A percentile compares a stretch with the other conserved stretches of the same genome.
phyloP scores from a whole-genome alignment of 345 rosid species.

The Gossypium mustelinum region DNA sequence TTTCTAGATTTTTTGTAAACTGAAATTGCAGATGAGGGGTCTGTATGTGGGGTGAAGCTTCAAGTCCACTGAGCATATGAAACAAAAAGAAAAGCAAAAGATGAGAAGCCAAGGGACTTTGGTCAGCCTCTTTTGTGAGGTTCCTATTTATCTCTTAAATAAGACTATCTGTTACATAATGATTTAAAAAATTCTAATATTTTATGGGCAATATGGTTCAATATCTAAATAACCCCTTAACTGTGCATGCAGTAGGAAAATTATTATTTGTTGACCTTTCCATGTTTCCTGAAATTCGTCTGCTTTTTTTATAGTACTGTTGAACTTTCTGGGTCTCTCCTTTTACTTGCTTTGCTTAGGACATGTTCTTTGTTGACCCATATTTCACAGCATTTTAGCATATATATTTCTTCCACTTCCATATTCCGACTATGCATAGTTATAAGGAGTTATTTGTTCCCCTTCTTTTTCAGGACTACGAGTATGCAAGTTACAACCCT shows the following conservation, averaged over 20 bases:
- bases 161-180: neutral
- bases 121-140: conserved; percentile 17
- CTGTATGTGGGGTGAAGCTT: conserved; percentile 18
- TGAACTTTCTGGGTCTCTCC: neutral
- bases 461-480: conserved; percentile 61
- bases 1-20: conserved; percentile 11
- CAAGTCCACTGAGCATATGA: conserved; percentile 12
- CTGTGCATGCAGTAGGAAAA: no score
- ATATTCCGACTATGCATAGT: neutral
- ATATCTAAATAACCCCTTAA: no score
- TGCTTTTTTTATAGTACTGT: neutral
- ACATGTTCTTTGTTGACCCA: neutral
- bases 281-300: neutral
- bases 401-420: neutral
- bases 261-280: neutral
- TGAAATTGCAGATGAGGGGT: neutral
- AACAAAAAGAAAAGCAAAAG: conserved; percentile 13
- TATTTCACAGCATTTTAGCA: neutral
- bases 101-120: conserved; percentile 6
- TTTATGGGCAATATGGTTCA: no score
- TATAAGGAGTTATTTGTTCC: neutral
- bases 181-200: conserved; percentile 2
- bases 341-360: neutral
- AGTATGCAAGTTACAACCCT: conserved; percentile 86
- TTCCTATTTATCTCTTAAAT: conserved; percentile 11